Base-by-base conservation (phyloP, 305 asterid species). In the Fraxinus floribunda region DNA sequence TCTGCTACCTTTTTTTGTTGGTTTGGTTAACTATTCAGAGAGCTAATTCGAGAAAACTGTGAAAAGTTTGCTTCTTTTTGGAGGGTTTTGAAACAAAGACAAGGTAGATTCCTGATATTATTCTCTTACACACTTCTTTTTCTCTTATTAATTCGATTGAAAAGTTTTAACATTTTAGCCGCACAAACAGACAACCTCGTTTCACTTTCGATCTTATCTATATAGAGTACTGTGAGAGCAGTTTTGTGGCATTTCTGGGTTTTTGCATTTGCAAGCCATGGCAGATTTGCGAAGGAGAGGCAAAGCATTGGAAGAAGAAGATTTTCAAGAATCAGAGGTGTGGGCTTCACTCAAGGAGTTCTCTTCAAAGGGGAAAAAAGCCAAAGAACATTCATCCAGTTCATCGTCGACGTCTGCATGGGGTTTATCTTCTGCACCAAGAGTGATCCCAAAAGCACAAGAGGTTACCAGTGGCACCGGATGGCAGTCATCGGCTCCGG, bases 261-360 rank as follows among this genome's bases (percentile, higher is more conserved):
- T 71, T 13, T 26, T 6, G 75, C 36, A 13, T 30, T 30, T 64
- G n/a, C 35, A 68, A 71, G 46, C 76, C 41, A 71, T 90, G 90
- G 85, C 80, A 6, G 82, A 81, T 30, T 9, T 80, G 78, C 72
- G 84, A 55, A 80, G 84, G 36, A 79, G 60, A 13, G 74, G 78
- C 80, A 75, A 83, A 76, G 76, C 83, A 26, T 15, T 35, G 35
- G 66, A 79, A 72, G 74, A 74, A 3, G 90, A 82, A 70, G 95
- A 91, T 9, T 84, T 87, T 30, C 78, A 89, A 71, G 97, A 92
- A 68, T 89, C 84, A 83, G 95, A 92, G 7, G 85, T 90, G 11
- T 91, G 94, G 93, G 89, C 38, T 38, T 71, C 44, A 7, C 44
- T 29, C 41, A 30, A 29, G 20, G 75, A 71, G 44, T 71, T 71